Evolutionary conservation across 2,329 filamentous ascomycete species (phyloP), one percentile per base, ranked within the genome.

Genomic region (Pyrenochaeta sp.): DNA sequence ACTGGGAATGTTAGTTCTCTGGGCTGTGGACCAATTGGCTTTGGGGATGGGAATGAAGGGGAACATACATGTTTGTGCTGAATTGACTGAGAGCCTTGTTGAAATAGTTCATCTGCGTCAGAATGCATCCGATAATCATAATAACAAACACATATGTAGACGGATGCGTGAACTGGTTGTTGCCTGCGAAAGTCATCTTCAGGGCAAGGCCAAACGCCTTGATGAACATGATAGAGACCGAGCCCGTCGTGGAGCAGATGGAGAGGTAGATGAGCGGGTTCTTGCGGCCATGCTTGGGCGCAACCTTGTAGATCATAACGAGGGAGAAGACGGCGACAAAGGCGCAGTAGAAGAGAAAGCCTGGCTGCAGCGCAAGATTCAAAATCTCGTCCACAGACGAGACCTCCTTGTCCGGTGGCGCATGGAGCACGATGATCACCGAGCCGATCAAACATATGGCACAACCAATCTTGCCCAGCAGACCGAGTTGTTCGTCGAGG

Each of bases 61-160:
- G 7, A 11, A 78, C 89, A 71, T 81, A 96, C 92, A 99, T 96
- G 61, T 95, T 96, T 21, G 94, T 96, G 20, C 90, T 93, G 74
- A 97, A 99, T 65, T 95, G 91, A 72, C 90, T 95, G 48, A 99
- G 77, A 6, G 94, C 94, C 74, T 99, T 99, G 80, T 99, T 99
- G 75, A 99, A 96, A 74, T 99, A 99, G 74, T 99, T 99, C 94
- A 99, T 97, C 79, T 99, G 94, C 7, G 92, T 96, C 58, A 99
- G 73, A 67, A 99, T 97, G 77, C 94, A 99, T 54, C 96, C 90
- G 3, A 81, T 80, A 0, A 92, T 94, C 55, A 97, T 84, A 56
- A 99, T 96, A 73, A 93, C 86, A 71, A 99, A 99, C 53, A 96
- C 92, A 63, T 99, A 99, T 47, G 95, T 99, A 35, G 91, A 96